phyloP scores from a whole-genome alignment of 768 basidiomycete species.

The Boletus sp. region DNA sequence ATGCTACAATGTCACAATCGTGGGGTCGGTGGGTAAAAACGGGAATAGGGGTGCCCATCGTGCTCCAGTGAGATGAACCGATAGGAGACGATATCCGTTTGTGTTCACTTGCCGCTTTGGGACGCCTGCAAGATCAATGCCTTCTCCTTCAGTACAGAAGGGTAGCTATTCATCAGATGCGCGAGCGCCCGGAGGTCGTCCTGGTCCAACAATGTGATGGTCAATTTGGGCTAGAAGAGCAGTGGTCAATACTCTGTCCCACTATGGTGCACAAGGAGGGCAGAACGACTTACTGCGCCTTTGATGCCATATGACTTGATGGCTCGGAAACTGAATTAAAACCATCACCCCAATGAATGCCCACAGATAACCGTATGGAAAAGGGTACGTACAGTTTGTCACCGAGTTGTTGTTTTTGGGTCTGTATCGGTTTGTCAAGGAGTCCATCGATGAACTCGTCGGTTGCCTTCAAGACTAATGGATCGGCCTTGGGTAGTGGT shows the following conservation, averaged over 20 bases:
- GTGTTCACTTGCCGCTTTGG: slow-evolving; percentile 25
- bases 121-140: slow-evolving; percentile 34
- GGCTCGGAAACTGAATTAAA: slow-evolving; percentile 45
- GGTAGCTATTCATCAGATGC: slow-evolving; percentile 86
- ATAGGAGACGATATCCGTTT: not conserved
- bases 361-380: slow-evolving; percentile 11
- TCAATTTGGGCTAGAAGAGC: slow-evolving; percentile 66
- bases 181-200: slow-evolving; percentile 83
- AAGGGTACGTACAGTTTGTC: slow-evolving; percentile 60
- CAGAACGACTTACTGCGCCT: slow-evolving; percentile 52
- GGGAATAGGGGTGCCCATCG: not conserved
- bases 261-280: not conserved
- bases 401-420: slow-evolving; percentile 77
- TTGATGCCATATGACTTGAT: slow-evolving; percentile 81
- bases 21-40: not conserved
- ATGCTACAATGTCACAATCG: not conserved
- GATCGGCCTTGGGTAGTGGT: slow-evolving; percentile 67
- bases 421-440: slow-evolving; percentile 48
- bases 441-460: slow-evolving; percentile 70
- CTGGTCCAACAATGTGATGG: slow-evolving; percentile 76
- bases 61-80: not conserved
- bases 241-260: not conserved
- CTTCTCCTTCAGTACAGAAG: slow-evolving; percentile 79
- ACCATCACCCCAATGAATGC: slow-evolving; percentile 18
- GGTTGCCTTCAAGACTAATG: slow-evolving; percentile 62